phyloP scores from a whole-genome alignment of 352 stramenopile genomes.

The Blastocystis sp. region DNA sequence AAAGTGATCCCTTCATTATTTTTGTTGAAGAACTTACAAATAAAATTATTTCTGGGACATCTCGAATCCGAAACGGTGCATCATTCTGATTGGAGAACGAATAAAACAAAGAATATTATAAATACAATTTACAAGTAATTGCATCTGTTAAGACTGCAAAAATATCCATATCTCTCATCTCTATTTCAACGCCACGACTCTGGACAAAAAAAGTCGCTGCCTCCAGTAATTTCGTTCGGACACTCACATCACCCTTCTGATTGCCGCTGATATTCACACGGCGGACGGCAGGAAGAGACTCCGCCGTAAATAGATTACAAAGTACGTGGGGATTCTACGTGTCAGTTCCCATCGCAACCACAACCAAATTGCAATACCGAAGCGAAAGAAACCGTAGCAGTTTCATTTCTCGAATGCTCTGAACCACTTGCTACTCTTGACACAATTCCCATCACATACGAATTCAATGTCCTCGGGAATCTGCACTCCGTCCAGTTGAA shows the following conservation, averaged over 20 bases:
- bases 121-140: background rate
- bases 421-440: constrained; percentile 9
- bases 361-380: background rate
- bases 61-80: too few species aligned
- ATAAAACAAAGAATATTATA: background rate
- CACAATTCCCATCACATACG: background rate
- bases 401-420: background rate
- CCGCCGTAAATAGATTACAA: background rate
- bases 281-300: background rate
- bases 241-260: background rate
- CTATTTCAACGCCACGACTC: background rate
- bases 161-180: background rate
- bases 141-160: background rate
- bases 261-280: background rate
- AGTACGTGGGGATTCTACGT: background rate
- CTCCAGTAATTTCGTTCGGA: background rate
- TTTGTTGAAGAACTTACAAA: too few species aligned
- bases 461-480: background rate
- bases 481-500: background rate
- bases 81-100: background rate
- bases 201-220: background rate
- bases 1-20: background rate
- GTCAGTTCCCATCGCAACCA: background rate
- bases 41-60: too few species aligned
- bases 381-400: background rate